A percentile compares a stretch with the other conserved stretches of the same genome.
These are phyloP conservation scores for Trichoderma hamatum DNA, from an alignment of 2,329 filamentous ascomycete genomes.

Conservation along the genomic window DNA sequence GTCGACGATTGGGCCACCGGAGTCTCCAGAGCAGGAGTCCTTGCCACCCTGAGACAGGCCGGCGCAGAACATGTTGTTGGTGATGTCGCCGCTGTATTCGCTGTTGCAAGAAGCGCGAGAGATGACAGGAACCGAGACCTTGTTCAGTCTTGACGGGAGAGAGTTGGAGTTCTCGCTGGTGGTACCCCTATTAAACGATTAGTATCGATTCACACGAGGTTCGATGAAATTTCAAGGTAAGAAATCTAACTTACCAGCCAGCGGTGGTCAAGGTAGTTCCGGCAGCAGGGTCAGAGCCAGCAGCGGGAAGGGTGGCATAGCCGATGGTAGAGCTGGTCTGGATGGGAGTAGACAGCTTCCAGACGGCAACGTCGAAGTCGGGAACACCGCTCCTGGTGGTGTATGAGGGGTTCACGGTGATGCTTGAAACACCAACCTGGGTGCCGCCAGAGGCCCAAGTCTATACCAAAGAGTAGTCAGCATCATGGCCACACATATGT, in stretches of 20 bases:
- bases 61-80: slow-evolving; percentile 41
- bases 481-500: not conserved
- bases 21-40: slow-evolving; percentile 41
- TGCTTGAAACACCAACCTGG: slow-evolving; percentile 32
- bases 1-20: slow-evolving; percentile 39
- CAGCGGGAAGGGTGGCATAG: slow-evolving; percentile 34
- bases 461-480: slow-evolving; percentile 16
- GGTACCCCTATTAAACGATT: slow-evolving; percentile 32
- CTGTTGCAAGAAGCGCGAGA: slow-evolving; percentile 34
- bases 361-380: slow-evolving; percentile 39
- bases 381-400: slow-evolving; percentile 3
- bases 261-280: slow-evolving; percentile 33
- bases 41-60: slow-evolving; percentile 35
- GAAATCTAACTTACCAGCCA: slow-evolving; percentile 35
- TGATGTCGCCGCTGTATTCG: slow-evolving; percentile 34
- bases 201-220: not conserved
- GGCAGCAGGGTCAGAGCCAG: slow-evolving; percentile 35
- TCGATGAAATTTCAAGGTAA: not conserved
- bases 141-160: slow-evolving; percentile 33
- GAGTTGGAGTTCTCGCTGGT: slow-evolving; percentile 28
- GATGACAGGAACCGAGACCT: slow-evolving; percentile 39
- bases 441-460: slow-evolving; percentile 36
- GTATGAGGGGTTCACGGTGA: slow-evolving; percentile 35
- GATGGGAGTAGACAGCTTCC: slow-evolving; percentile 36
- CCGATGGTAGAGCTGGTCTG: slow-evolving; percentile 31